A percentile compares a stretch with the other conserved stretches of the same genome.
phyloP scores from a whole-genome alignment of 805 yeast species.

The Grigorovia transvaalensis region DNA sequence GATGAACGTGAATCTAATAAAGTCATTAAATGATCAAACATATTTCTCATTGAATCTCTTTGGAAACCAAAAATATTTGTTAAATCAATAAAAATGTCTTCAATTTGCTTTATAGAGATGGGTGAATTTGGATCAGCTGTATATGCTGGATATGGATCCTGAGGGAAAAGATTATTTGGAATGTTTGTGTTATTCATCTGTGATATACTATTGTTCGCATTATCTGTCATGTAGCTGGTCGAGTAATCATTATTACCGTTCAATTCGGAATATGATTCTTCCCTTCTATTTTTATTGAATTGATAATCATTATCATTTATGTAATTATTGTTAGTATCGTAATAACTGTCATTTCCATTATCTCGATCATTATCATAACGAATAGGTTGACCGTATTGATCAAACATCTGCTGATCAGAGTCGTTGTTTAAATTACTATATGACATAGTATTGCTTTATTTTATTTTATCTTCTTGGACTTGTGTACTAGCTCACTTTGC shows the following conservation, averaged over 20 bases:
- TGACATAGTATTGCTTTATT: background rate
- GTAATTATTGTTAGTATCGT: background rate
- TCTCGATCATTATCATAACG: slow-evolving; percentile 11
- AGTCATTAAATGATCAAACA: slow-evolving; percentile 81
- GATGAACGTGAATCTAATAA: slow-evolving; percentile 74
- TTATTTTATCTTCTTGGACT: background rate
- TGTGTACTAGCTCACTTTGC: too few species aligned
- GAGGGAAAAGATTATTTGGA: slow-evolving; percentile 34
- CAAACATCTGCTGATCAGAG: slow-evolving; percentile 21
- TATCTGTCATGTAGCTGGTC: slow-evolving; percentile 46
- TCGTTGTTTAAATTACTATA: slow-evolving; percentile 8
- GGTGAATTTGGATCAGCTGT: slow-evolving; percentile 90
- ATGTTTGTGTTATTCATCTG: slow-evolving; percentile 56
- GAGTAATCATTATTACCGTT: background rate
- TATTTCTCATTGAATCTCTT: slow-evolving; percentile 85
- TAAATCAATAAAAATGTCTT: slow-evolving; percentile 75
- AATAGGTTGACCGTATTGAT: slow-evolving; percentile 32
- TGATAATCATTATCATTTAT: background rate
- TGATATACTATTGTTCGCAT: slow-evolving; percentile 61
- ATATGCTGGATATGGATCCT: slow-evolving; percentile 98
- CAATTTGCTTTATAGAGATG: slow-evolving; percentile 69
- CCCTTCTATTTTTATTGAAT: background rate
- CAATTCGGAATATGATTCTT: background rate
- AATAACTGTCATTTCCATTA: background rate
- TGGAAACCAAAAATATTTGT: slow-evolving; percentile 80